phyloP scores from a whole-genome alignment of 2,329 filamentous ascomycete genomes.

The Lachnum nothofagi region DNA sequence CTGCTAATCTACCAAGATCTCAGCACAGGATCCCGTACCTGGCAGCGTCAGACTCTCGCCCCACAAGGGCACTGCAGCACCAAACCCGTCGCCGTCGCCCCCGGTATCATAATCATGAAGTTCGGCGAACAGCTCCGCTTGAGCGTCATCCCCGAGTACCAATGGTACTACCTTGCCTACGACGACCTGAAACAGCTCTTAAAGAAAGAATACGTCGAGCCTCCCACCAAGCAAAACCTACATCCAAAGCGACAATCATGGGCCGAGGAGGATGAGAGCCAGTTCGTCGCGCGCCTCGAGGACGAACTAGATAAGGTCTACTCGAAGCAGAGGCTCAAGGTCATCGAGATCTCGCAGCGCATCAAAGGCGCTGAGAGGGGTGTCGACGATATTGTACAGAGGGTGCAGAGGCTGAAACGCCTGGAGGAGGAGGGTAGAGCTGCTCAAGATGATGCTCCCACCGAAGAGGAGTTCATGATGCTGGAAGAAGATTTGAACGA shows the following conservation, averaged over 20 bases:
- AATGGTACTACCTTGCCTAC: constrained; percentile 98
- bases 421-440: constrained; percentile 29
- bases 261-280: constrained; percentile 86
- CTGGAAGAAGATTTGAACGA: constrained; percentile 94
- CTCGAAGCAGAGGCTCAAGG: constrained; percentile 95
- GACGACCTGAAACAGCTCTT: constrained; percentile 85
- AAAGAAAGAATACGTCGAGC: constrained; percentile 62
- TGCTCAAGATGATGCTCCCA: constrained; percentile 51
- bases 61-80: constrained; percentile 19
- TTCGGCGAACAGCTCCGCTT: constrained; percentile 96
- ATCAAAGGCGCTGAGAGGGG: constrained; percentile 86
- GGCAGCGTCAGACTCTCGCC: constrained; percentile 14
- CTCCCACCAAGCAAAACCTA: constrained; percentile 42
- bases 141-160: constrained; percentile 93
- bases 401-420: constrained; percentile 59
- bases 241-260: constrained; percentile 59
- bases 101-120: constrained; percentile 61
- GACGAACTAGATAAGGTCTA: constrained; percentile 95
- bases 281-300: constrained; percentile 82
- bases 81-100: constrained; percentile 21
- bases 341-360: constrained; percentile 86
- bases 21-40: constrained; percentile 15
- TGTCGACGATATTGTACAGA: constrained; percentile 78
- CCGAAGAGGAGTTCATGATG: constrained; percentile 88
- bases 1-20: constrained; percentile 30